A percentile compares a stretch with the other conserved stretches of the same genome.
Conservation (phyloP, 352 stramenopile species). For the Globisporangium iwayamae region DNA sequence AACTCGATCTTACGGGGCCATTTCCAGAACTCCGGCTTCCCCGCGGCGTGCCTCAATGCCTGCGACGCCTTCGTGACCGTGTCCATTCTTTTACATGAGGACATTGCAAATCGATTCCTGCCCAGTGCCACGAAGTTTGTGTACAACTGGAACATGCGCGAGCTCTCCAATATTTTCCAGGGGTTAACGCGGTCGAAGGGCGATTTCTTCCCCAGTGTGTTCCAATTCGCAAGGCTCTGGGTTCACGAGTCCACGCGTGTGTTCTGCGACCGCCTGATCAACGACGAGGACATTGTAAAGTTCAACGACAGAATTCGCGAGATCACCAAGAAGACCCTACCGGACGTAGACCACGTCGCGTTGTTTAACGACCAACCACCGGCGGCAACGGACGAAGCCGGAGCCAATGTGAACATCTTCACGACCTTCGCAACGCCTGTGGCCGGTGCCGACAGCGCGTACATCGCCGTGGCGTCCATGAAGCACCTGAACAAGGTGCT, state of each 20-base stretch:
- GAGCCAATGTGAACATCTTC: conserved; percentile 88
- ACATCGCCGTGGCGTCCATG: conserved; percentile 74
- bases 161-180: conserved; percentile 97
- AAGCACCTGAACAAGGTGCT: conserved; percentile 89
- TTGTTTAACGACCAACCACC: conserved; percentile 75
- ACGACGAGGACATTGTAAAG: conserved; percentile 91
- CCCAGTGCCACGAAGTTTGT: conserved; percentile 97
- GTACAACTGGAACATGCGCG: conserved; percentile 98
- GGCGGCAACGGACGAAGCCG: conserved; percentile 23
- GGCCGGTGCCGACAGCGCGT: conserved; percentile 60
- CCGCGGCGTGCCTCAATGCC: conserved; percentile 47
- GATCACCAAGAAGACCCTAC: conserved; percentile 90
- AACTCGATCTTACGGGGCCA: conserved; percentile 94
- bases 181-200: conserved; percentile 89
- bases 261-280: conserved; percentile 96
- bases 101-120: conserved; percentile 93
- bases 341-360: conserved; percentile 79
- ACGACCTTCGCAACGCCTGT: conserved; percentile 91
- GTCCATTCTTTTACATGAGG: conserved; percentile 90
- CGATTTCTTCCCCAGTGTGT: conserved; percentile 89
- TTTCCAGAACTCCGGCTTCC: conserved; percentile 84
- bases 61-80: conserved; percentile 89
- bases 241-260: conserved; percentile 97
- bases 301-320: conserved; percentile 92
- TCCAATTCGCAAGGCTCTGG: conserved; percentile 90